Evolutionary conservation across 768 basidiomycete genomes (phyloP), one percentile per base, ranked within the genome.

Genomic region (Suillus variegatus): DNA sequence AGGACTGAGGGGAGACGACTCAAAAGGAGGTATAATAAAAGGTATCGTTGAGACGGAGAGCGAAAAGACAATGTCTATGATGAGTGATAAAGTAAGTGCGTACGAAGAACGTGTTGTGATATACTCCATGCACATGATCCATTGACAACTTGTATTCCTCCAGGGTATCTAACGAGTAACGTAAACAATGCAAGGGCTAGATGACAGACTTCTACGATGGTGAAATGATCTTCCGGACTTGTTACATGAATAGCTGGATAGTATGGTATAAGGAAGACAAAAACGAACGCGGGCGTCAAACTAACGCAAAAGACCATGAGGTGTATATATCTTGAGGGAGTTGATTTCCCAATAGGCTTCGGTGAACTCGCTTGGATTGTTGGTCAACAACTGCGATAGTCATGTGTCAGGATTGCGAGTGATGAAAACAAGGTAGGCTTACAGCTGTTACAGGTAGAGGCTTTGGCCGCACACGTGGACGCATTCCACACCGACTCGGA

Each of bases 291-390:
- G 18, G n/a, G 40, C 6, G 28, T 60, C 57, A 60, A 41, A 28
- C 64, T 62, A 61, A 38, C 14, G 38, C 32, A 22, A 61, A 51
- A 64, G 18, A 47, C n/a, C 35, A 36, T 2, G 1, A 32, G 43
- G 22, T 25, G 76, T 79, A 70, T 89, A 92, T 18, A 90, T 80
- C 40, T 82, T 80, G 41, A 92, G 74, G 20, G 83, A 82, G 69
- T 86, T 85, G 74, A 93, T 81, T 67, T 85, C 86, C 89, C 89
- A 93, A 74, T 88, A 92, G 2, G 91, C 88, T 20, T 89, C 79
- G 13, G 66, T 47, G 75, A 92, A 92, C 14, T 80, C 82, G 6
- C 70, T 65, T 0, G 91, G 90, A 68, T 87, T 82, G 66, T 85
- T 82, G 72, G n/a, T 86, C 74, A 38, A 91, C 90, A 68, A 81